phyloP scores from a whole-genome alignment of 176 grass and related monocot genomes.

The Neostapfia colusana region DNA sequence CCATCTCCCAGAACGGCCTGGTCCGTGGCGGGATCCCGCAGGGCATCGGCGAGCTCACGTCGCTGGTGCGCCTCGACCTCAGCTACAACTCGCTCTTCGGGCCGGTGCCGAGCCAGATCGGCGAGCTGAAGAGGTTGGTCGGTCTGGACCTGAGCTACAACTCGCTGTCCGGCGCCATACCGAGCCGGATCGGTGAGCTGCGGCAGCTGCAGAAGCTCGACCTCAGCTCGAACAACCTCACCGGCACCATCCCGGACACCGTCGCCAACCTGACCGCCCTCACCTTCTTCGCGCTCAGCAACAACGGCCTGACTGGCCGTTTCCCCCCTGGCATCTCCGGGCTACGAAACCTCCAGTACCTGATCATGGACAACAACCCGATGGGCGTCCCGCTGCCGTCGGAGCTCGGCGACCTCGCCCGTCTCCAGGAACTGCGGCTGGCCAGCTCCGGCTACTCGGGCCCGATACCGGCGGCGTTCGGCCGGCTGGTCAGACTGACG shows the following conservation, averaged over 20 bases:
- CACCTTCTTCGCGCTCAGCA: constrained; percentile 78
- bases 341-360: constrained; percentile 73
- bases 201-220: constrained; percentile 87
- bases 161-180: constrained; percentile 65
- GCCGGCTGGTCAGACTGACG: constrained; percentile 58
- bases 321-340: constrained; percentile 53
- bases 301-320: constrained; percentile 57
- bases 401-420: constrained; percentile 58
- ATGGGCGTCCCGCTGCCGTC: constrained; percentile 58
- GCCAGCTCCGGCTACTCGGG: constrained; percentile 81
- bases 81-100: constrained; percentile 87
- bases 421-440: constrained; percentile 76
- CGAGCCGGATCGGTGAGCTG: constrained; percentile 61
- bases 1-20: constrained; percentile 78
- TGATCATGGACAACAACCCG: constrained; percentile 92
- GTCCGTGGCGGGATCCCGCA: constrained; percentile 62
- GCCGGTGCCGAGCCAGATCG: constrained; percentile 49
- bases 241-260: constrained; percentile 48
- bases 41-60: constrained; percentile 50
- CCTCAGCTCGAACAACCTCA: constrained; percentile 81
- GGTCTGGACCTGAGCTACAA: constrained; percentile 92
- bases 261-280: constrained; percentile 60
- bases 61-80: constrained; percentile 82
- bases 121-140: constrained; percentile 50
- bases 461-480: constrained; percentile 66